Evolutionary conservation across 2,329 filamentous ascomycete genomes (phyloP), one percentile per base, ranked within the genome.

Genomic region (Pleomassaria siparia): DNA sequence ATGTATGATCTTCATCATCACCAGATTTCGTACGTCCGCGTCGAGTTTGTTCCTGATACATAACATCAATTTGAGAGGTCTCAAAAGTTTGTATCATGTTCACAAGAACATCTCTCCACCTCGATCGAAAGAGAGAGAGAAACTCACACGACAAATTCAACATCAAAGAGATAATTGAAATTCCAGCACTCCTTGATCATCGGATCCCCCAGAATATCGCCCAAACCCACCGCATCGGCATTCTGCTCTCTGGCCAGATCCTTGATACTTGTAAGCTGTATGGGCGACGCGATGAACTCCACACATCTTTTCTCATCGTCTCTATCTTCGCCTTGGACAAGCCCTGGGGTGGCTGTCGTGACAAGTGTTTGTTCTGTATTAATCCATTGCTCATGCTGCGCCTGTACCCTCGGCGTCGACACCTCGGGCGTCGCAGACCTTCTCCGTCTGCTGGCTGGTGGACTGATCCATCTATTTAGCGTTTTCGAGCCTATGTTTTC

Each of bases 111-210:
- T n/a, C n/a, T n/a, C n/a, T n/a, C n/a, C n/a, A n/a, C n/a, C n/a
- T 37, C 10, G 21, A 26, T 16, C 39, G 16, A 41, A 4, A 20
- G 11, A 28, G 32, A 22, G n/a, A n/a, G n/a, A 16, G 6, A 20
- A 33, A 57, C 69, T 51, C 59, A 70, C 80, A 85, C 82, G 0
- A 85, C 59, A 62, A 83, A 86, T 46, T 84, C 78, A 20, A 86
- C 67, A 54, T 87, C 80, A 52, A 87, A 81, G 1, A 87, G 62
- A 45, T 75, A 88, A 60, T 88, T 88, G 67, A 88, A 88, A 45
- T 85, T 78, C 85, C 85, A 88, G 53, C 81, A 83, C 61, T 87
- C 82, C 30, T 80, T 79, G 45, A 94, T 88, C 52, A 90, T 75
- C 0, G 88, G 87, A 63, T 91, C 84, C 0, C 87, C 83, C 1